Evolutionary conservation across 108 stramenopile genomes (phyloP).

Genomic region (Cylindrotheca fusiformis): DNA sequence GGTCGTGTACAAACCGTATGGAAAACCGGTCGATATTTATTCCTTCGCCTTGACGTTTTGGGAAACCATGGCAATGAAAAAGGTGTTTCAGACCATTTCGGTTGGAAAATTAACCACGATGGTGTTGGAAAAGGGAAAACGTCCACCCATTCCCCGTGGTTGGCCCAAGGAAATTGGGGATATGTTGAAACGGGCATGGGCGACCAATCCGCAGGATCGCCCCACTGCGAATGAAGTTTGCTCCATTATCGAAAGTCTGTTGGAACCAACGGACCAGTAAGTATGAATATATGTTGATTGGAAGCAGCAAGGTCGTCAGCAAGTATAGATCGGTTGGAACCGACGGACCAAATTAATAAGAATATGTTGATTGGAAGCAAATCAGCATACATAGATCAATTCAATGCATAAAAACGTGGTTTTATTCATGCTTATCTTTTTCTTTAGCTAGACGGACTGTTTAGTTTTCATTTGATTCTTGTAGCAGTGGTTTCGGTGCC

Average conservation of each 20-base stretch:
- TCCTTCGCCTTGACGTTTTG: conserved; percentile 68
- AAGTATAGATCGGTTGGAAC: too few relatives aligned
- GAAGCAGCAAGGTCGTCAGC: too few relatives aligned
- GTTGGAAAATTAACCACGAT: neutral
- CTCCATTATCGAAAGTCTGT: neutral
- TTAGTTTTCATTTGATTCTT: too few relatives aligned
- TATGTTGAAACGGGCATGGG: neutral
- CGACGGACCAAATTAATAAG: too few relatives aligned
- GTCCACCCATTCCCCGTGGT: neutral
- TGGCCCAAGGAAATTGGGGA: neutral
- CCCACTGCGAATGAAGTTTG: neutral
- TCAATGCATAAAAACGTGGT: too few relatives aligned
- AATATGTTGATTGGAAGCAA: too few relatives aligned
- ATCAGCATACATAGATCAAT: too few relatives aligned
- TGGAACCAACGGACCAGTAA: too few relatives aligned
- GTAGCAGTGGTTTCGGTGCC: too few relatives aligned
- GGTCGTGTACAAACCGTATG: conserved; percentile 64
- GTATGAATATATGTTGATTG: too few relatives aligned
- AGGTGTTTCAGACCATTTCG: conserved; percentile 1
- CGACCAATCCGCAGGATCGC: neutral
- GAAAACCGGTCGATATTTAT: conserved; percentile 75
- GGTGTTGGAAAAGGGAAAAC: neutral
- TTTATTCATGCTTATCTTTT: too few relatives aligned
- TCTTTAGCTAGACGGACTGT: too few relatives aligned
- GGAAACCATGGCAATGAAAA: conserved; percentile 53